Evolutionary conservation across 2,329 filamentous ascomycete genomes (phyloP).

Genomic region (Aspergillus brasiliensis): DNA sequence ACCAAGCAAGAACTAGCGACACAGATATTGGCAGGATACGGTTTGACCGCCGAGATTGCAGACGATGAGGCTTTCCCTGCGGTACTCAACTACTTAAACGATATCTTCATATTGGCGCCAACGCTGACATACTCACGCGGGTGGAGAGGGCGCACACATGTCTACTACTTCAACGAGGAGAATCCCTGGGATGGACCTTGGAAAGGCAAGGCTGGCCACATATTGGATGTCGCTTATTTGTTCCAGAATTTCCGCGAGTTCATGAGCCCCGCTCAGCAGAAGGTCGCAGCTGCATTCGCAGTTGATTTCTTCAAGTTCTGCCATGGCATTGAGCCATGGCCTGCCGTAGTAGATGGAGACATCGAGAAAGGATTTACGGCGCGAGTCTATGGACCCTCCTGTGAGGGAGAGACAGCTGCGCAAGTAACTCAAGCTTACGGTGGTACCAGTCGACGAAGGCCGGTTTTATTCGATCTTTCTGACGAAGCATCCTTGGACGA

Average conservation of each 20-base stretch:
- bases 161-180: constrained; percentile 51
- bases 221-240: constrained; percentile 50
- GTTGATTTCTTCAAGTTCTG: constrained; percentile 44
- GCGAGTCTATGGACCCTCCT: constrained; percentile 31
- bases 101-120: constrained; percentile 51
- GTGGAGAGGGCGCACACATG: constrained; percentile 38
- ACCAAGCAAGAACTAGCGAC: constrained; percentile 28
- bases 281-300: constrained; percentile 37
- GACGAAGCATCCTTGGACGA: constrained; percentile 28
- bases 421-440: constrained; percentile 22
- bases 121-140: constrained; percentile 44
- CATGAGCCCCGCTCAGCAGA: constrained; percentile 34
- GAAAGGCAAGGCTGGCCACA: constrained; percentile 45
- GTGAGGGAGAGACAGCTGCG: constrained; percentile 5
- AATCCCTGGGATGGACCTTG: constrained; percentile 51
- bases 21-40: constrained; percentile 43
- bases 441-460: constrained; percentile 25
- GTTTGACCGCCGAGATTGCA: constrained; percentile 35
- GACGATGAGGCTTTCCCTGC: constrained; percentile 47
- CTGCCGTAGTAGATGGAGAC: constrained; percentile 21
- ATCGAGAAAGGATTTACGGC: constrained; percentile 26
- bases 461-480: constrained; percentile 26
- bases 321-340: constrained; percentile 39
- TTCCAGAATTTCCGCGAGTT: constrained; percentile 51
- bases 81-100: constrained; percentile 49